Conservation (phyloP, 2,329 filamentous ascomycete genomes). For the Pleurostoma richardsiae region DNA sequence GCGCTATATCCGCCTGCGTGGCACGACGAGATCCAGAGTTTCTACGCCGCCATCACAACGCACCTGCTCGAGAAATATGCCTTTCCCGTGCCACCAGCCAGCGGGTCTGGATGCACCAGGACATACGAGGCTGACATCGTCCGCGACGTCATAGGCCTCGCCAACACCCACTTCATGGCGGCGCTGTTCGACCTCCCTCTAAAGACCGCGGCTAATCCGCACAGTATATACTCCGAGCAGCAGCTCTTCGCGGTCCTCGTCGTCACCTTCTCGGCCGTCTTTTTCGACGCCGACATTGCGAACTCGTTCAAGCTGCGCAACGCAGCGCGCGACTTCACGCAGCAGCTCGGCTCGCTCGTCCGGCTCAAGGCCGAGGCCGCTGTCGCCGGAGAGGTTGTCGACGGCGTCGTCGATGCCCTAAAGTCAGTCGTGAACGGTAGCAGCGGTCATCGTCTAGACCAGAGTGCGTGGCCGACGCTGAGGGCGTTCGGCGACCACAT, state of each 20-base stretch:
- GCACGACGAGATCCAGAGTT: constrained; percentile 56
- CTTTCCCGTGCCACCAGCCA: too few relatives aligned
- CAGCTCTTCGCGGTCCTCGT: constrained; percentile 59
- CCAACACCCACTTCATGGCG: constrained; percentile 59
- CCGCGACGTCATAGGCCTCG: constrained; percentile 64
- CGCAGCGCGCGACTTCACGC: constrained; percentile 49
- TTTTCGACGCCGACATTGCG: constrained; percentile 60
- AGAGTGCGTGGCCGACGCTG: constrained; percentile 29
- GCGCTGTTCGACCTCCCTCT: constrained; percentile 61
- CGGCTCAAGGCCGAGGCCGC: constrained; percentile 56
- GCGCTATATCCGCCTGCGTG: constrained; percentile 60
- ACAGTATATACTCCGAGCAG: constrained; percentile 50
- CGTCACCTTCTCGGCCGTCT: constrained; percentile 60
- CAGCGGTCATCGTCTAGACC: too few relatives aligned
- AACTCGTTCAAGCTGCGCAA: constrained; percentile 62
- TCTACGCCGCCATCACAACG: constrained; percentile 59
- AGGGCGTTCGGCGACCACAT: constrained; percentile 55
- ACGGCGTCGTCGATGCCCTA: too few relatives aligned
- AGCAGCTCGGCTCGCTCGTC: constrained; percentile 55
- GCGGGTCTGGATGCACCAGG: constrained; percentile 36
- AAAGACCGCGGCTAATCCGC: constrained; percentile 55
- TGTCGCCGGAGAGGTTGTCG: too few relatives aligned
- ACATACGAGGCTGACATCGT: constrained; percentile 70
- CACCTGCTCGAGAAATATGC: constrained; percentile 43
- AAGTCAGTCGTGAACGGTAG: too few relatives aligned